Evolutionary conservation across 1,139 yeast species (phyloP), one percentile per base, ranked within the genome.

Genomic region (Suhomyces yuchorum): DNA sequence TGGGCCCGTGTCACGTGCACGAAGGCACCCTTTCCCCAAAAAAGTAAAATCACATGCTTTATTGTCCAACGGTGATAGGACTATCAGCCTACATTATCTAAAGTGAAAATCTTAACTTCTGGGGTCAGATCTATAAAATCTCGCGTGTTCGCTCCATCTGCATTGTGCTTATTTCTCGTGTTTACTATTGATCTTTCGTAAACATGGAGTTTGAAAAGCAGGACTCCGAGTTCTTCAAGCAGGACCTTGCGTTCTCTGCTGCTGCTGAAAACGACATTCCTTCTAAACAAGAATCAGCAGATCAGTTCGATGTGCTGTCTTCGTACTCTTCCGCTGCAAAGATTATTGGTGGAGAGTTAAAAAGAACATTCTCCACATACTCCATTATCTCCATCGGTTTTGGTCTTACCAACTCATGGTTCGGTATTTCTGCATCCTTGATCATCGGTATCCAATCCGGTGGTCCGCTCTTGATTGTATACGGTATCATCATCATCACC

Each of bases 361-460:
- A 70, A 47, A 60, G 71, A 49, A 66, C 68, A 14, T 73, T 75
- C 51, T 73, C 80, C 0, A 62, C 78, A 23, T 76, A 77, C 72
- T 76, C 82, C 4, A 66, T 78, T 41, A 58, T 82, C 22, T 87
- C 87, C 50, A 84, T 84, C 50, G 88, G 88, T 4, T 84, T 84
- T 57, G 87, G 87, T 20, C 65, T 84, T 48, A 84, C 89, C 23
- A 83, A 83, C 66, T 82, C 87, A 8, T 83, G 88, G 88, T 80
- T 82, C 51, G 87, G 88, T 51, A 80, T 82, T 47, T 81, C 85
- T 14, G 83, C 86, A 1, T 79, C 86, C 11, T 72, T 83, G 62
- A 73, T 82, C 48, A 80, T 86, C 18, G 85, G 86, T 59, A 81
- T 83, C 48, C 70, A 75, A 48, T 80, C 86, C 23, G 87, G 87